These are phyloP conservation scores for Euptelea pleiosperma DNA, from an alignment of 164 flowering plant genomes.

Conservation along the genomic window DNA sequence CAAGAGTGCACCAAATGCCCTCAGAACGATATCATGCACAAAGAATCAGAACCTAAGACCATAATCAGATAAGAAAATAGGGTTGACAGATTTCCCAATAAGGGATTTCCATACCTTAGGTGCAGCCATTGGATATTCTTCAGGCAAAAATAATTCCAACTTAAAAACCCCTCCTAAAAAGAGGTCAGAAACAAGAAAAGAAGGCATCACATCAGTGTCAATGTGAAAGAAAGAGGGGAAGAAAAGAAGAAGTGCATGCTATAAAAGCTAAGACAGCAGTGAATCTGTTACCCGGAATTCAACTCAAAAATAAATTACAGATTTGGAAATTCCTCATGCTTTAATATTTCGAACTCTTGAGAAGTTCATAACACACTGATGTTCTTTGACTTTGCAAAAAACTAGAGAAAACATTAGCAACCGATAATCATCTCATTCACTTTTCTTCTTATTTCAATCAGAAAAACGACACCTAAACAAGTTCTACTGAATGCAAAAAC, in stretches of 20 bases:
- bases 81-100: neutral
- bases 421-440: too few species aligned
- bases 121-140: conserved; percentile 95
- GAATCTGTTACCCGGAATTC: neutral
- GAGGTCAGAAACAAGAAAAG: neutral
- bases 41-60: neutral
- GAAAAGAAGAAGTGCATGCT: neutral
- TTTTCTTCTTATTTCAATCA: too few species aligned
- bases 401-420: too few species aligned
- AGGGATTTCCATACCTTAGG: conserved; percentile 57
- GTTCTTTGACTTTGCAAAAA: too few species aligned
- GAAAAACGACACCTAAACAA: too few species aligned
- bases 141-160: conserved; percentile 85
- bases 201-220: neutral
- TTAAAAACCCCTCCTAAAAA: conserved; percentile 78
- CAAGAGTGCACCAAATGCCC: neutral
- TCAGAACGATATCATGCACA: neutral
- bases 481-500: too few species aligned
- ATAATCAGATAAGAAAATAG: neutral
- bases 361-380: too few species aligned
- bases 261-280: neutral
- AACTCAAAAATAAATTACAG: too few species aligned
- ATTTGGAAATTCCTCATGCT: too few species aligned
- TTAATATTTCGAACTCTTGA: too few species aligned
- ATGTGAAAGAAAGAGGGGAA: neutral